Percentiles rank a stretch among this genome's conserved stretches.
phyloP scores from a whole-genome alignment of 306 rosid species.

The Purshia tridentata region DNA sequence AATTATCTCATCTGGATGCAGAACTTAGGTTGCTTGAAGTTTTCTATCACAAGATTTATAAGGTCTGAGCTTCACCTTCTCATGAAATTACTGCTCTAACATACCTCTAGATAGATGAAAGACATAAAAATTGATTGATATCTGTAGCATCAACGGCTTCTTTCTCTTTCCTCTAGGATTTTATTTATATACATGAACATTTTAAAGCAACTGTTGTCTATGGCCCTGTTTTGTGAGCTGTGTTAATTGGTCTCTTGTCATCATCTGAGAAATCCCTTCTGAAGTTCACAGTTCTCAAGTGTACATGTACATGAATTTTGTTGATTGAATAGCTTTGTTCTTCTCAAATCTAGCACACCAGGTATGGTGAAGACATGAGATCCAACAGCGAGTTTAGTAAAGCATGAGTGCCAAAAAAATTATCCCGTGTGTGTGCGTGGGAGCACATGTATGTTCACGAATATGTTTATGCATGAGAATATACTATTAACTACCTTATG shows the following conservation, averaged over 20 bases:
- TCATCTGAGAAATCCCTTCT: no score
- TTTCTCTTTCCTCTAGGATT: not conserved
- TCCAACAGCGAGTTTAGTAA: not conserved
- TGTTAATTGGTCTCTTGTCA: not conserved
- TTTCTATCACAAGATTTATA: slow-evolving; percentile 88
- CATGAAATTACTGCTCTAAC: slow-evolving; percentile 10
- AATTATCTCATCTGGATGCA: slow-evolving; percentile 73
- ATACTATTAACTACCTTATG: not conserved
- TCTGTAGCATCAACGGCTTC: not conserved
- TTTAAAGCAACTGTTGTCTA: not conserved
- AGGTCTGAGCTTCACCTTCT: slow-evolving; percentile 47
- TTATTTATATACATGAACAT: not conserved
- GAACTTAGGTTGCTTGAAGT: slow-evolving; percentile 94
- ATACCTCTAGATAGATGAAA: not conserved
- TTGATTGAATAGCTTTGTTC: not conserved
- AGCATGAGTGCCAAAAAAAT: not conserved
- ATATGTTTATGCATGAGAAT: not conserved
- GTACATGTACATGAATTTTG: not conserved
- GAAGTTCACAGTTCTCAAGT: not conserved
- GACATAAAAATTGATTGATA: not conserved
- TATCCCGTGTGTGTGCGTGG: not conserved
- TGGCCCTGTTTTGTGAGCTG: not conserved
- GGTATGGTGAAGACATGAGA: not conserved
- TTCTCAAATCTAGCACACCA: not conserved
- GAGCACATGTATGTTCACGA: not conserved